Evolutionary conservation across 371 early-diverging fungal species (phyloP).

Genomic region (Mucor velutinosus): DNA sequence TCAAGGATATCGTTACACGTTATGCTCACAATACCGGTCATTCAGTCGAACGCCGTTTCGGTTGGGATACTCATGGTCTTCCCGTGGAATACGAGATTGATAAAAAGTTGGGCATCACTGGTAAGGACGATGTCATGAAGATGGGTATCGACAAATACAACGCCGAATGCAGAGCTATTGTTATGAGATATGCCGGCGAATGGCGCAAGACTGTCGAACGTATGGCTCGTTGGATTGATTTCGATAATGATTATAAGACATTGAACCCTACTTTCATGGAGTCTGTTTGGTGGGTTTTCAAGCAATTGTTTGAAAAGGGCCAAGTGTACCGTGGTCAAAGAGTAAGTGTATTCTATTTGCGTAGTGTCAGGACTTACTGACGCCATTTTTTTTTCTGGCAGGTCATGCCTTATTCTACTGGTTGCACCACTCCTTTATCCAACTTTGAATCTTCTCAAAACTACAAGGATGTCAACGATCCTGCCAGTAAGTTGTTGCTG

Average conservation of each 20-base stretch:
- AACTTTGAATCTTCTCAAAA: constrained; percentile 99
- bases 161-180: constrained; percentile 97
- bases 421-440: constrained; percentile 95
- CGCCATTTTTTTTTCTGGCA: constrained; percentile 9
- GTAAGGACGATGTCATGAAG: constrained; percentile 89
- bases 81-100: constrained; percentile 99
- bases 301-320: constrained; percentile 94
- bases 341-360: constrained; percentile 18
- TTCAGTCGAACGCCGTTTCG: constrained; percentile 98
- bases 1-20: constrained; percentile 99
- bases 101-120: constrained; percentile 94
- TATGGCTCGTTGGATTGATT: constrained; percentile 99
- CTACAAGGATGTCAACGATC: constrained; percentile 99
- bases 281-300: constrained; percentile 96
- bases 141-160: constrained; percentile 99
- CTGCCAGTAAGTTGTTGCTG: constrained; percentile 70
- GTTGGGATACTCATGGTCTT: constrained; percentile 99
- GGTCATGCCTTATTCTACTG: constrained; percentile 99
- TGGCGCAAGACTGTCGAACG: constrained; percentile 98
- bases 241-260: constrained; percentile 99
- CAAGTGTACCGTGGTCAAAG: constrained; percentile 97
- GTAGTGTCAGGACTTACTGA: not conserved
- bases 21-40: constrained; percentile 98
- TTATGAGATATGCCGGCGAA: constrained; percentile 96
- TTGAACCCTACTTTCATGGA: constrained; percentile 60